A percentile compares a stretch with the other conserved stretches of the same genome.
Evolutionary conservation across 805 yeast species (phyloP).

Genomic region (Blastobotrys chiropterorum): DNA sequence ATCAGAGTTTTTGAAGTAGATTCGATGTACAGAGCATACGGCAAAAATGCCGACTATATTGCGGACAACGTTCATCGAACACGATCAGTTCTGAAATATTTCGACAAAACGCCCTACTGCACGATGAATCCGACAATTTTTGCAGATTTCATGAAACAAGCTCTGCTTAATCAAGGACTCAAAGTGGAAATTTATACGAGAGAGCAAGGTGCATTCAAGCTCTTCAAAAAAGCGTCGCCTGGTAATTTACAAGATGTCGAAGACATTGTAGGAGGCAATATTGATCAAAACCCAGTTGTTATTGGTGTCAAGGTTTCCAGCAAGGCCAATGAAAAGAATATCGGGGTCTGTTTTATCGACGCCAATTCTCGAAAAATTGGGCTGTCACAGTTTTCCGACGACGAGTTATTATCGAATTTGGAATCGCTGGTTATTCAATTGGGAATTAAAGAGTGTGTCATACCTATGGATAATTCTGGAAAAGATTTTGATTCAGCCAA

Average conservation of each 20-base stretch:
- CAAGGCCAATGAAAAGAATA: slow-evolving; percentile 40
- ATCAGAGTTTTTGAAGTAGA: slow-evolving; percentile 74
- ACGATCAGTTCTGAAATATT: slow-evolving; percentile 63
- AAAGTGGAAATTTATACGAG: slow-evolving; percentile 77
- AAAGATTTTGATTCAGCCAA: slow-evolving; percentile 56
- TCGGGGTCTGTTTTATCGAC: slow-evolving; percentile 80
- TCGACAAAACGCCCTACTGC: slow-evolving; percentile 38
- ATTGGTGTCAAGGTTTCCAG: slow-evolving; percentile 43
- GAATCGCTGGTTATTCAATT: slow-evolving; percentile 83
- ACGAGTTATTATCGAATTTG: slow-evolving; percentile 77
- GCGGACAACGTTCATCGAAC: slow-evolving; percentile 85
- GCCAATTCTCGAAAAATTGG: slow-evolving; percentile 62
- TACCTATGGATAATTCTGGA: slow-evolving; percentile 36
- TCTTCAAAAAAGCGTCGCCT: slow-evolving; percentile 67
- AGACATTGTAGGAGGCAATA: slow-evolving; percentile 49
- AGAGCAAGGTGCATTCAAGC: slow-evolving; percentile 42
- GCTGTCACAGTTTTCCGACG: slow-evolving; percentile 74
- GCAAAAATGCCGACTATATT: slow-evolving; percentile 70
- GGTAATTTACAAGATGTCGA: slow-evolving; percentile 81
- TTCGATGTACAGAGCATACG: slow-evolving; percentile 72
- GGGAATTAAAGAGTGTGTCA: slow-evolving; percentile 78
- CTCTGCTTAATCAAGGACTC: slow-evolving; percentile 62
- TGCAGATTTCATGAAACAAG: slow-evolving; percentile 53
- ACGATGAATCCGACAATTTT: slow-evolving; percentile 76
- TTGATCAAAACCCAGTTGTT: slow-evolving; percentile 47